phyloP scores from a whole-genome alignment of 371 early-diverging fungal genomes.

The Mortierella sp. region DNA sequence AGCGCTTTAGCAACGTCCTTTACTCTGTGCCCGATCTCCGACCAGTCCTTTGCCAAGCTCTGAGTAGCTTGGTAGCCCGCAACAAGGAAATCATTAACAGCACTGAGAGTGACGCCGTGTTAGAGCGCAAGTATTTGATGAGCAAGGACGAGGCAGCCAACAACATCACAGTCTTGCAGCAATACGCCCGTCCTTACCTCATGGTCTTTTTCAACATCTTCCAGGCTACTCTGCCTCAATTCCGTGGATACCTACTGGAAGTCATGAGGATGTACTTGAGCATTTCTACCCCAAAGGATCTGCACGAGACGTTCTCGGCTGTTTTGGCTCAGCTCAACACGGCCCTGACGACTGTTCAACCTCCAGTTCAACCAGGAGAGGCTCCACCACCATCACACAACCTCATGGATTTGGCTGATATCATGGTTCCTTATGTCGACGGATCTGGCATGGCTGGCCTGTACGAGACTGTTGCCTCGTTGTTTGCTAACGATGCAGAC shows the following conservation, averaged over 20 bases:
- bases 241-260: constrained; percentile 77
- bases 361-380: constrained; percentile 53
- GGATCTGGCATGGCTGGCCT: constrained; percentile 63
- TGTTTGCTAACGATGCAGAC: constrained; percentile 75
- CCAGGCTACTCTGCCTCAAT: constrained; percentile 72
- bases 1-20: constrained; percentile 73
- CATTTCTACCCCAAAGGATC: constrained; percentile 67
- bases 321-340: constrained; percentile 74
- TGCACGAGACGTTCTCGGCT: constrained; percentile 68
- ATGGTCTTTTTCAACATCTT: constrained; percentile 87
- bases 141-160: constrained; percentile 66
- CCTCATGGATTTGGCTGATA: constrained; percentile 79
- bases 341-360: constrained; percentile 61
- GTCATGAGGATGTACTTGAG: constrained; percentile 76
- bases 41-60: constrained; percentile 80
- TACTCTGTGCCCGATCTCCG: constrained; percentile 81
- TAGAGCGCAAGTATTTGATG: constrained; percentile 65
- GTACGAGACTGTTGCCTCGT: constrained; percentile 65
- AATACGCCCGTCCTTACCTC: constrained; percentile 78
- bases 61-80: constrained; percentile 79
- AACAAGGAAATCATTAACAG: constrained; percentile 64
- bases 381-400: constrained; percentile 78
- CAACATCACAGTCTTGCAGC: constrained; percentile 70
- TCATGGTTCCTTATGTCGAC: constrained; percentile 80
- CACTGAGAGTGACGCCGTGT: constrained; percentile 60